These are phyloP conservation scores for Eudorina sp. DNA, from an alignment of 139 green algal genomes.

Conservation along the genomic window DNA sequence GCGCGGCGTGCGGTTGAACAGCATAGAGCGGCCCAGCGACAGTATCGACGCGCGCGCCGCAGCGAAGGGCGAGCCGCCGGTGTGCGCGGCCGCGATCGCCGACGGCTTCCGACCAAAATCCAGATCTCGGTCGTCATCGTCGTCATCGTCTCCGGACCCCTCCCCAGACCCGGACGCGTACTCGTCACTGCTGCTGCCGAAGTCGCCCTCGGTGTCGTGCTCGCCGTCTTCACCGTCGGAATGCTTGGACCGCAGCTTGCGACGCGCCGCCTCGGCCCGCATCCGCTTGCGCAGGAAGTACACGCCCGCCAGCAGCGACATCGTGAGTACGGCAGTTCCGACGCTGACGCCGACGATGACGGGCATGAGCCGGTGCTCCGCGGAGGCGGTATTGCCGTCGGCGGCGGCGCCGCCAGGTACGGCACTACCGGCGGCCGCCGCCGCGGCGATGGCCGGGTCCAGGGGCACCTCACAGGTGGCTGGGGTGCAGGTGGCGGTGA, in stretches of 20 bases:
- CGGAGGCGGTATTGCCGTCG: not conserved
- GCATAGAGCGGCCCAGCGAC: too few species aligned
- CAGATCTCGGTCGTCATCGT: not conserved
- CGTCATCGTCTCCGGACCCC: not conserved
- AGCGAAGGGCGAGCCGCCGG: too few species aligned
- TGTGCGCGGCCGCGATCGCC: too few species aligned
- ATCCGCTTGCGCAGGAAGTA: not conserved
- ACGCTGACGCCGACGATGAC: not conserved
- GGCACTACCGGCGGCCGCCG: not conserved
- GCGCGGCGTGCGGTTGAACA: conserved; percentile 2
- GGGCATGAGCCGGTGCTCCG: too few species aligned
- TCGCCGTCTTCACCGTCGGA: not conserved
- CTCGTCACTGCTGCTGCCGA: too few species aligned
- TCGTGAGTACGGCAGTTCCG: not conserved
- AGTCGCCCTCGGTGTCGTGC: too few species aligned
- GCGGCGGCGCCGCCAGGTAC: not conserved
- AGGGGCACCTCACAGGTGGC: not conserved
- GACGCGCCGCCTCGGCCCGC: not conserved
- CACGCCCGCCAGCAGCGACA: not conserved
- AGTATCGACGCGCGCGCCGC: too few species aligned
- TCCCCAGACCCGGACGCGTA: too few species aligned
- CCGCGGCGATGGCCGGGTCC: not conserved
- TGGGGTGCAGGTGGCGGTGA: not conserved
- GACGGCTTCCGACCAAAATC: not conserved
- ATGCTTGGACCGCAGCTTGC: not conserved